Conservation (phyloP, 164 flowering plant genomes). For the Vitis amurensis region DNA sequence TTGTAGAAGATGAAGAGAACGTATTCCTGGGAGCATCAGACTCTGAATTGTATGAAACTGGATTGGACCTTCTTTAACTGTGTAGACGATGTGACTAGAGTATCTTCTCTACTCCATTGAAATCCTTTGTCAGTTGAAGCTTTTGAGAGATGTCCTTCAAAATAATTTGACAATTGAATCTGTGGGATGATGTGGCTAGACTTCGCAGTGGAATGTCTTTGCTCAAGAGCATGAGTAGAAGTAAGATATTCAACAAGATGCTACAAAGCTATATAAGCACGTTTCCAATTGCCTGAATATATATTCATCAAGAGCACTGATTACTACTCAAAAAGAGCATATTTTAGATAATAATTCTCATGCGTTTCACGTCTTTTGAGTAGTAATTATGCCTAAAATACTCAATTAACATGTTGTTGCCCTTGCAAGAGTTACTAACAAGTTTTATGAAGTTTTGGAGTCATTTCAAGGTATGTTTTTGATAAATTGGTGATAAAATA, state of each 20-base stretch:
- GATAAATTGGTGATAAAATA: too few relatives aligned
- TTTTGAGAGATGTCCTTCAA: slow-evolving; percentile 8
- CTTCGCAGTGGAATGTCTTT: slow-evolving; percentile 17
- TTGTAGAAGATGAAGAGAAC: slow-evolving; percentile 32
- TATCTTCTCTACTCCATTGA: slow-evolving; percentile 47
- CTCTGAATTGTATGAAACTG: slow-evolving; percentile 26
- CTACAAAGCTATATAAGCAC: slow-evolving; percentile 60
- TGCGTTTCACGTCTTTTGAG: too few relatives aligned
- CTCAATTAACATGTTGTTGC: too few relatives aligned
- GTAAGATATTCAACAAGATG: slow-evolving; percentile 60
- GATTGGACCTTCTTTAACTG: slow-evolving; percentile 29
- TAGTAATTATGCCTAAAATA: too few relatives aligned
- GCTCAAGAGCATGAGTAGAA: slow-evolving; percentile 28
- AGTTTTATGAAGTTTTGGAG: too few relatives aligned
- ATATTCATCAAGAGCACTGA: slow-evolving; percentile 65
- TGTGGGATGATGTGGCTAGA: slow-evolving; percentile 36
- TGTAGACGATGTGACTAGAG: slow-evolving; percentile 20
- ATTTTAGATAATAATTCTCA: too few relatives aligned
- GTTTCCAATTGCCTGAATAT: slow-evolving; percentile 81
- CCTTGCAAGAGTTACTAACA: too few relatives aligned
- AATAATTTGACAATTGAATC: slow-evolving; percentile 58
- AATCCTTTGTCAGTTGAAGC: slow-evolving; percentile 35
- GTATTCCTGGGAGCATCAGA: slow-evolving; percentile 26
- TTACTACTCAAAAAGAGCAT: too few relatives aligned
- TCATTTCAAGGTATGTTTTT: too few relatives aligned